Evolutionary conservation across 2,329 filamentous ascomycete species (phyloP).

Genomic region (Aspergillus sp.): DNA sequence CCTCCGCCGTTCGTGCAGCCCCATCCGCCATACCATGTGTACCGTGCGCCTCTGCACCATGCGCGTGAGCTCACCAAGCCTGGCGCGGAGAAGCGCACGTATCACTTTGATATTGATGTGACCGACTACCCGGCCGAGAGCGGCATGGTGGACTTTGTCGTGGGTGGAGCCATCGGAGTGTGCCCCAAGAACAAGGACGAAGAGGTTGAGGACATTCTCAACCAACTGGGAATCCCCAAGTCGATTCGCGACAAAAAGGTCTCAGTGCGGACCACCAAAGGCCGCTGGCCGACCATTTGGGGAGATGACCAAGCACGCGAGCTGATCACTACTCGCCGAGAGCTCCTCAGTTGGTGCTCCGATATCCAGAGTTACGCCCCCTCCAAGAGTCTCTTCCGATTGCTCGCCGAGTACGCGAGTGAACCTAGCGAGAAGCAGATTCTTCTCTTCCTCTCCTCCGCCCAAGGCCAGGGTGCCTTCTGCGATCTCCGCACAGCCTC

Average conservation of each 20-base stretch:
- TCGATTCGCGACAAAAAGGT: slow-evolving; percentile 82
- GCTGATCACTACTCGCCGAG: slow-evolving; percentile 83
- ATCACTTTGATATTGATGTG: slow-evolving; percentile 95
- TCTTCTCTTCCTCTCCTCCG: slow-evolving; percentile 78
- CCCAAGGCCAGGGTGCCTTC: slow-evolving; percentile 86
- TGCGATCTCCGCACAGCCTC: slow-evolving; percentile 91
- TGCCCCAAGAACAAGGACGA: slow-evolving; percentile 78
- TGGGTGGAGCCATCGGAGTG: slow-evolving; percentile 91
- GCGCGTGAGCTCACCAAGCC: slow-evolving; percentile 81
- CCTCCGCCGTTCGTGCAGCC: slow-evolving; percentile 90
- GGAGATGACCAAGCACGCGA: slow-evolving; percentile 82
- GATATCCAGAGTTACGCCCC: slow-evolving; percentile 92
- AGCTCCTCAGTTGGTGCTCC: slow-evolving; percentile 92
- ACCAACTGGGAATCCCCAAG: slow-evolving; percentile 75
- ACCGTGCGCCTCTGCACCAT: slow-evolving; percentile 80
- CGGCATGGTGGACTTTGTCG: slow-evolving; percentile 84
- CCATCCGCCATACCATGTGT: slow-evolving; percentile 89
- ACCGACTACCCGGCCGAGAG: slow-evolving; percentile 86
- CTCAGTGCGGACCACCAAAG: slow-evolving; percentile 71
- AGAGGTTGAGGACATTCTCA: slow-evolving; percentile 79
- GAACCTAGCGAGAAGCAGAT: slow-evolving; percentile 85
- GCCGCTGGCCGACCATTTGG: slow-evolving; percentile 97
- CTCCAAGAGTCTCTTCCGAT: slow-evolving; percentile 78
- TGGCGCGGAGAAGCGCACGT: slow-evolving; percentile 93
- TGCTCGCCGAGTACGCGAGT: slow-evolving; percentile 80